phyloP scores from a whole-genome alignment of 1,139 yeast species.

The Magnusiomyces sp. region DNA sequence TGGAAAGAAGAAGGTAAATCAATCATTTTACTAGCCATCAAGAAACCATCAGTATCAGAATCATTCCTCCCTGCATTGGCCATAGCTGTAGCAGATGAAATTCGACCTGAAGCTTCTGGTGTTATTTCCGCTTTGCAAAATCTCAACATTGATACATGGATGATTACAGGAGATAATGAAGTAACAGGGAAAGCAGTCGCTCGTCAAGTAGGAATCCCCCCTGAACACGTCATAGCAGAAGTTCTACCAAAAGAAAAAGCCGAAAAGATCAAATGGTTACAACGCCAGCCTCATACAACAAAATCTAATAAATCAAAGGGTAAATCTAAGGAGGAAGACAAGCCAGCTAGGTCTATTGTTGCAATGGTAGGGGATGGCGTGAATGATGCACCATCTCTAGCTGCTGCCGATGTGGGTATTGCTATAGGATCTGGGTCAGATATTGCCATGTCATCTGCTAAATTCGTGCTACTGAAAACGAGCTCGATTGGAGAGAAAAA shows the following conservation, averaged over 20 bases:
- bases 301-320: conserved; percentile 67
- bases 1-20: conserved; percentile 67
- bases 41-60: conserved; percentile 24
- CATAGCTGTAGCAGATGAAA: conserved; percentile 55
- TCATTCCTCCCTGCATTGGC: conserved; percentile 39
- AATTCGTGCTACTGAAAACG: conserved; percentile 56
- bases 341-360: conserved; percentile 28
- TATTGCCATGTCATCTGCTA: conserved; percentile 88
- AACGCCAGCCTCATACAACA: conserved; percentile 91
- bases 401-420: conserved; percentile 80
- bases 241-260: conserved; percentile 71
- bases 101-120: conserved; percentile 51
- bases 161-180: conserved; percentile 63
- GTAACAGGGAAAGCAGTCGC: conserved; percentile 65
- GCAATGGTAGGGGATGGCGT: conserved; percentile 91
- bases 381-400: conserved; percentile 90
- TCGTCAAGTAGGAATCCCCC: conserved; percentile 47
- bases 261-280: conserved; percentile 47
- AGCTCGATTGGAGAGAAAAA: no score
- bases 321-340: not conserved
- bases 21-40: conserved; percentile 48
- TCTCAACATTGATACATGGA: conserved; percentile 53
- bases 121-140: conserved; percentile 44
- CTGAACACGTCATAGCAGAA: conserved; percentile 53
- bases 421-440: conserved; percentile 92